A percentile compares a stretch with the other conserved stretches of the same genome.
These are phyloP conservation scores for Penicillium sp. DNA, from an alignment of 2,329 filamentous ascomycete species.

Conservation along the genomic window DNA sequence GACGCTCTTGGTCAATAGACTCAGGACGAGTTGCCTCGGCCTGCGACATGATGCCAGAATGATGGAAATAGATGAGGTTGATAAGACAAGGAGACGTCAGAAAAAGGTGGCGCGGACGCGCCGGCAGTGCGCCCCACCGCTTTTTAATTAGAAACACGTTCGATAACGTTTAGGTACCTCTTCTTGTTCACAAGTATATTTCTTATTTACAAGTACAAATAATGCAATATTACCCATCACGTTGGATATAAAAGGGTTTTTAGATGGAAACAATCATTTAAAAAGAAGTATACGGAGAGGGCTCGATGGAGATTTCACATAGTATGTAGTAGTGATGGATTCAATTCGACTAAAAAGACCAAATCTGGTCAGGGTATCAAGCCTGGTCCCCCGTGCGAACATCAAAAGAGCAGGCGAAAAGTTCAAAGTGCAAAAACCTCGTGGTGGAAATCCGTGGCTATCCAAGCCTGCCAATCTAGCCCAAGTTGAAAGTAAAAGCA, in stretches of 20 bases:
- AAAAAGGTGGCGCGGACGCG: constrained; percentile 28
- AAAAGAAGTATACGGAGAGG: no score
- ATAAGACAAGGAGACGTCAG: constrained; percentile 23
- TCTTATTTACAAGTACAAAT: no score
- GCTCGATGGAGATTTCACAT: not conserved
- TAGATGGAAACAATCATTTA: no score
- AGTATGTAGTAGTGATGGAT: not conserved
- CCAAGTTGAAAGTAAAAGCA: not conserved
- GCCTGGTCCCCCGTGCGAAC: constrained; percentile 15
- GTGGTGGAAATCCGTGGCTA: constrained; percentile 6
- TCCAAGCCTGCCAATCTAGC: constrained; percentile 26
- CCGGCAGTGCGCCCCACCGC: constrained; percentile 17
- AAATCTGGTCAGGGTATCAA: constrained; percentile 29
- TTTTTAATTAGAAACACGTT: constrained; percentile 7
- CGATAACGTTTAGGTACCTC: no score
- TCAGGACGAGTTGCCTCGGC: constrained; percentile 42
- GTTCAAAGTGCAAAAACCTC: constrained; percentile 2
- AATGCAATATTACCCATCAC: no score
- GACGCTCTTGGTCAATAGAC: constrained; percentile 47
- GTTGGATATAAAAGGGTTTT: no score
- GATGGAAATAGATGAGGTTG: constrained; percentile 4
- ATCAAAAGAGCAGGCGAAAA: not conserved
- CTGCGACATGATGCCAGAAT: constrained; percentile 43
- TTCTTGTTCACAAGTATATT: no score
- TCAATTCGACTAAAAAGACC: constrained; percentile 15